Percentiles rank a stretch among this genome's conserved stretches.
These are phyloP conservation scores for Lachnellula hyalina DNA, from an alignment of 2,329 filamentous ascomycete genomes.

Conservation along the genomic window DNA sequence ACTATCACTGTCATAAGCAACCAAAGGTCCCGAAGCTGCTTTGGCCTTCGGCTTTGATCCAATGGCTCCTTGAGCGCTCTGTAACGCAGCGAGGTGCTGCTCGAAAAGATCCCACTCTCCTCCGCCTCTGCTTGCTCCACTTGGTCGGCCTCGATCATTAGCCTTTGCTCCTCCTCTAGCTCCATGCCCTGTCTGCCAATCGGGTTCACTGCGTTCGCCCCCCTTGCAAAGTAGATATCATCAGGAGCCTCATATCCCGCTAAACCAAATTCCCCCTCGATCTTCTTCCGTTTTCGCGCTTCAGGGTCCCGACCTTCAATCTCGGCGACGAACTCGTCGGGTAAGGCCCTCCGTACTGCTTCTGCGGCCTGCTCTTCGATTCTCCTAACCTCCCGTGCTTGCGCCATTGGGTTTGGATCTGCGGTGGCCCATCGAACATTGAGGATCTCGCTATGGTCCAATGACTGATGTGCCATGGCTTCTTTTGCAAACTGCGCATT, in stretches of 20 bases:
- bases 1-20: slow-evolving; percentile 86
- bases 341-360: slow-evolving; percentile 80
- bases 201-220: slow-evolving; percentile 61
- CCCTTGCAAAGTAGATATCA: slow-evolving; percentile 84
- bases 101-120: slow-evolving; percentile 68
- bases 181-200: slow-evolving; percentile 54
- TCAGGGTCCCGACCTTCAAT: slow-evolving; percentile 88
- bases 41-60: slow-evolving; percentile 45
- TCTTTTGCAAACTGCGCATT: slow-evolving; percentile 90
- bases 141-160: slow-evolving; percentile 47
- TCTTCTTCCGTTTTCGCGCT: slow-evolving; percentile 79
- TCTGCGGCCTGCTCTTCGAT: slow-evolving; percentile 97
- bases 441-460: slow-evolving; percentile 87
- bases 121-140: slow-evolving; percentile 37
- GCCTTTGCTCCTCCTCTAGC: slow-evolving; percentile 55
- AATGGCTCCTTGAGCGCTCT: slow-evolving; percentile 49
- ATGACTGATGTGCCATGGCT: slow-evolving; percentile 88
- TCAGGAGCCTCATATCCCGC: slow-evolving; percentile 79
- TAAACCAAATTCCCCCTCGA: slow-evolving; percentile 83
- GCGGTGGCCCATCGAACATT: slow-evolving; percentile 97
- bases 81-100: slow-evolving; percentile 77
- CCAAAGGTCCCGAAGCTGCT: slow-evolving; percentile 64
- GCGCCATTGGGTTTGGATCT: slow-evolving; percentile 91
- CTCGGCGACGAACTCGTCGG: slow-evolving; percentile 86
- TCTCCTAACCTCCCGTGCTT: slow-evolving; percentile 80